A percentile compares a stretch with the other conserved stretches of the same genome.
Conservation (phyloP, 257 asterid genomes). For the Ophiorrhiza pumila region DNA sequence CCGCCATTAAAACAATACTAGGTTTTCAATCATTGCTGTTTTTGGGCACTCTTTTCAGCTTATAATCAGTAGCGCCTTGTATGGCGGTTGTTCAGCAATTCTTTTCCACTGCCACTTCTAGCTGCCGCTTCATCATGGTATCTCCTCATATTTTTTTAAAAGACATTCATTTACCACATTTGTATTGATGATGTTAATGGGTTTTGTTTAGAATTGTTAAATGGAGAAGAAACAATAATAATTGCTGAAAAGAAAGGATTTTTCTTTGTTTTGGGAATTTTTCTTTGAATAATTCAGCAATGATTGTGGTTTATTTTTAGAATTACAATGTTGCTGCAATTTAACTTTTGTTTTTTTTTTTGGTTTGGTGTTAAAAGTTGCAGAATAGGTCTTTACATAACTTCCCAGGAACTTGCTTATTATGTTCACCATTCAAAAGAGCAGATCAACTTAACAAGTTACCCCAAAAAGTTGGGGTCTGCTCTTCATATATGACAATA, state of each 20-base stretch:
- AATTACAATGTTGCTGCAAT: background rate
- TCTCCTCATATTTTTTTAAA: background rate
- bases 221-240: background rate
- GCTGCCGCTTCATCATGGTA: conserved; percentile 34
- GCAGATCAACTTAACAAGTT: conserved; percentile 25
- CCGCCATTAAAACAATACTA: background rate
- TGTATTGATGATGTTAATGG: background rate
- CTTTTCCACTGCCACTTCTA: conserved; percentile 19
- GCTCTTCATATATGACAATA: conserved; percentile 28
- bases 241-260: background rate
- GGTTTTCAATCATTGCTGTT: background rate
- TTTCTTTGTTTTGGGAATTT: background rate
- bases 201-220: background rate
- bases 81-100: conserved; percentile 27
- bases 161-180: background rate
- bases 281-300: too few relatives aligned
- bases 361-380: conserved; percentile 34
- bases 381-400: conserved; percentile 46
- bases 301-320: background rate
- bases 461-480: conserved; percentile 36
- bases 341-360: conserved; percentile 9
- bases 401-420: conserved; percentile 35
- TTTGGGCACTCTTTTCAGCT: background rate
- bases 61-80: background rate
- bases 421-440: conserved; percentile 38